Conservation (phyloP, 257 asterid species). For the Solanum clarkiae region DNA sequence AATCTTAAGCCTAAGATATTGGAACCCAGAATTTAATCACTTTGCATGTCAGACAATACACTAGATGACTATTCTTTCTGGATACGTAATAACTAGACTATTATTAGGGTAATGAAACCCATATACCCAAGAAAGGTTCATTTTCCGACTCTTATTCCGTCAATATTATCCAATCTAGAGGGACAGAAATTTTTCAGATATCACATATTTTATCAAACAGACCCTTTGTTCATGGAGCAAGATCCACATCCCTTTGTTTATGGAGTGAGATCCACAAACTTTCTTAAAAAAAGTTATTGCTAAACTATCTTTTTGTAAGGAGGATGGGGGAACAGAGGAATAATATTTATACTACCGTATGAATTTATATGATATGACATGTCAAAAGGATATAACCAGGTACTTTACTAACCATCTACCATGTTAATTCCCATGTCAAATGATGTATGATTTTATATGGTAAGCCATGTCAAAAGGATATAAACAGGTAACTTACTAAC, state of each 20-base stretch:
- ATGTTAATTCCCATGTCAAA: slow-evolving; percentile 99
- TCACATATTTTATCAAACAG: background rate
- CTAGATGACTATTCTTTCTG: background rate
- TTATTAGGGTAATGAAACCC: background rate
- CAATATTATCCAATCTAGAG: background rate
- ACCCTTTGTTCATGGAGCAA: background rate
- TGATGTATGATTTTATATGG: slow-evolving; percentile 3
- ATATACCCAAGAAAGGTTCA: background rate
- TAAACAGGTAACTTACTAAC: slow-evolving; percentile 23
- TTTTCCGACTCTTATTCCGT: background rate
- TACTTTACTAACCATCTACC: slow-evolving; percentile 75
- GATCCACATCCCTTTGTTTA: background rate
- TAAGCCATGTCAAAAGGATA: background rate
- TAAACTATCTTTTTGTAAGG: background rate
- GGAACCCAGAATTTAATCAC: background rate
- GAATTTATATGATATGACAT: background rate
- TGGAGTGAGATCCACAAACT: background rate
- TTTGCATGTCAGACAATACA: background rate
- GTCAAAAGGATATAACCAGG: background rate
- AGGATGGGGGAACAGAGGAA: background rate
- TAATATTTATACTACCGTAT: background rate
- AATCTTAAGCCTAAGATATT: background rate
- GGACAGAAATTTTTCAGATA: background rate
- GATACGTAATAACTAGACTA: background rate
- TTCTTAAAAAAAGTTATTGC: background rate